A percentile compares a stretch with the other conserved stretches of the same genome.
Conservation (phyloP, 1,139 yeast genomes). For the Debaryomyces sp. region DNA sequence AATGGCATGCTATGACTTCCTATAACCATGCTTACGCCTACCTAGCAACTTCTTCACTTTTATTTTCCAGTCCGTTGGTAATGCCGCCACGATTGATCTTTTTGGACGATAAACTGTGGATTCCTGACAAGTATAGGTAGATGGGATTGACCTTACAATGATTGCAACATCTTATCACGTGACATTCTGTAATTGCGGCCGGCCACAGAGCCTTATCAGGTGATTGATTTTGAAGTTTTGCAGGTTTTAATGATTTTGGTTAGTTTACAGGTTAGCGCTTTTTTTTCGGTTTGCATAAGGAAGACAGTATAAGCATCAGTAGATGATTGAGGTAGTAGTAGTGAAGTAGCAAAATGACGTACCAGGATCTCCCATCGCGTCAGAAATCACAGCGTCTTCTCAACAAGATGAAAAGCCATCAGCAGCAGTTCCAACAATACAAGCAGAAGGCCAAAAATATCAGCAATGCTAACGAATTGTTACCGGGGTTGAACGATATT, state of each 20-base stretch:
- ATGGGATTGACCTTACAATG: background rate
- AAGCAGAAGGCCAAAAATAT: slow-evolving; percentile 37
- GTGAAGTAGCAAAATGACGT: slow-evolving; percentile 21
- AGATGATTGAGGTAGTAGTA: background rate
- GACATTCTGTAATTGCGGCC: background rate
- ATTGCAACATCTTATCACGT: slow-evolving; percentile 7
- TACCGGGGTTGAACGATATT: slow-evolving; percentile 90
- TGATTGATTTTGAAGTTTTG: background rate
- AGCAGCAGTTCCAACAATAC: slow-evolving; percentile 37
- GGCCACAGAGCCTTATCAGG: background rate
- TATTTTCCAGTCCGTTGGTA: background rate
- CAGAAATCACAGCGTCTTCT: slow-evolving; percentile 51
- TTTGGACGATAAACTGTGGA: background rate
- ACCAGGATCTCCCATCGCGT: slow-evolving; percentile 47
- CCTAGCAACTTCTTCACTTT: background rate
- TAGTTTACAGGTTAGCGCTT: background rate
- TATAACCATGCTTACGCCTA: background rate
- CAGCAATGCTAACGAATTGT: slow-evolving; percentile 47
- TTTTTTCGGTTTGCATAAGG: no score
- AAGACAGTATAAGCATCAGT: no score
- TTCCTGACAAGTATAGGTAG: background rate
- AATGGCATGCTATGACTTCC: background rate
- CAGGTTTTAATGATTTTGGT: background rate
- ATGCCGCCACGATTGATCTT: background rate
- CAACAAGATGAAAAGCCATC: slow-evolving; percentile 31